Conservation (phyloP, 352 stramenopile genomes). For the Phytophthora fragariaefolia region DNA sequence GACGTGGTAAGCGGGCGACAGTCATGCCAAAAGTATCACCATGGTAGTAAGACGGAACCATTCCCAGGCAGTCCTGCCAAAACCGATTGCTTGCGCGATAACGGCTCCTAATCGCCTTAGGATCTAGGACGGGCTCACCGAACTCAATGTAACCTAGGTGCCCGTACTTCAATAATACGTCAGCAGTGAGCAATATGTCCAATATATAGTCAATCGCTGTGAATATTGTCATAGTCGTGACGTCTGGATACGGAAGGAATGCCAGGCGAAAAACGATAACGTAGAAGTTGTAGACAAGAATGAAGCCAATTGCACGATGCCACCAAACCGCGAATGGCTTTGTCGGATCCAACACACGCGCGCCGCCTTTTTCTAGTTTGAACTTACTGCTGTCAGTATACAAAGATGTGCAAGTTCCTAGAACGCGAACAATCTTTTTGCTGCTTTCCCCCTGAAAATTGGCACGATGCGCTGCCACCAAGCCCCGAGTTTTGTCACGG, state of each 20-base stretch:
- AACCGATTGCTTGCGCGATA: constrained; percentile 40
- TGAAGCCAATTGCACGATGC: constrained; percentile 54
- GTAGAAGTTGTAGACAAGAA: constrained; percentile 67
- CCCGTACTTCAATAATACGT: constrained; percentile 51
- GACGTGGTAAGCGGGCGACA: constrained; percentile 42
- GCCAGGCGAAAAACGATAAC: constrained; percentile 57
- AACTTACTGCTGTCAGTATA: constrained; percentile 51
- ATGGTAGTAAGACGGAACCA: constrained; percentile 50
- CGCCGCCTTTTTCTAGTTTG: constrained; percentile 34
- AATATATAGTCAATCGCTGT: constrained; percentile 47
- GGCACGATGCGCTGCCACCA: constrained; percentile 35
- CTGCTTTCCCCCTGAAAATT: constrained; percentile 57
- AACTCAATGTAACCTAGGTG: constrained; percentile 51
- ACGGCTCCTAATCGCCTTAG: constrained; percentile 36
- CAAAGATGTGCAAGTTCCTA: constrained; percentile 53
- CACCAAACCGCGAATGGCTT: constrained; percentile 54
- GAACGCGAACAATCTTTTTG: constrained; percentile 49
- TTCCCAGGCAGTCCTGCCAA: constrained; percentile 47
- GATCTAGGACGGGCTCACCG: constrained; percentile 50
- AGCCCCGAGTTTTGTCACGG: constrained; percentile 13
- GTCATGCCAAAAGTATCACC: constrained; percentile 46
- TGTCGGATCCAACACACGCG: constrained; percentile 54
- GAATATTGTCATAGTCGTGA: constrained; percentile 35
- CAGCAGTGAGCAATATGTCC: constrained; percentile 45
- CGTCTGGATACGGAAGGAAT: constrained; percentile 42